A percentile compares a stretch with the other conserved stretches of the same genome.
phyloP scores from a whole-genome alignment of 139 green algal genomes.

The Gonium pectorale region DNA sequence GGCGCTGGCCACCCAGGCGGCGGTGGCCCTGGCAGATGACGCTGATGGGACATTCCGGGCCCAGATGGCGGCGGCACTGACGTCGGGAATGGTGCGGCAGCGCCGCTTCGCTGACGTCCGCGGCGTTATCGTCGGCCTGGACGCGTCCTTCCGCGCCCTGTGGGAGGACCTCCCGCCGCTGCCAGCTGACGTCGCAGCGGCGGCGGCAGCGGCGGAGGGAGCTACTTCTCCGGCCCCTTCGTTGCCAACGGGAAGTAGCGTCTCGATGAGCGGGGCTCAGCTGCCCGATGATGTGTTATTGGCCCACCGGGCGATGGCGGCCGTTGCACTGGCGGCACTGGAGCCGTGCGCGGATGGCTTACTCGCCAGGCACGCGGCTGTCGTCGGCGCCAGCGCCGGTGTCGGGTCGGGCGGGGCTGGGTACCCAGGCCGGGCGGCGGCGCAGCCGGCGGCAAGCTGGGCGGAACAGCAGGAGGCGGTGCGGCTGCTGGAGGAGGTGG shows the following conservation, averaged over 20 bases:
- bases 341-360: neutral
- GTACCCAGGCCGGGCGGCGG: neutral
- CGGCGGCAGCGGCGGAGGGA: neutral
- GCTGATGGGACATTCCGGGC: neutral
- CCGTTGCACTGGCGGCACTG: slow-evolving; percentile 1
- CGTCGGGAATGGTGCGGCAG: neutral
- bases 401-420: neutral
- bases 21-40: neutral
- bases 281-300: neutral
- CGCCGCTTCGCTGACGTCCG: neutral
- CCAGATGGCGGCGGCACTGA: neutral
- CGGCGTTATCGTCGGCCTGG: neutral
- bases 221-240: neutral
- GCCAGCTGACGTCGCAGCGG: neutral
- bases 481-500: slow-evolving; percentile 16
- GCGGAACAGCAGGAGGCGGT: neutral
- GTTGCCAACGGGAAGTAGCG: no score
- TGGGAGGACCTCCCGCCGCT: neutral
- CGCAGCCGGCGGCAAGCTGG: neutral
- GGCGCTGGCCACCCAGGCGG: neutral
- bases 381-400: neutral
- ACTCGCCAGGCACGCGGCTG: neutral
- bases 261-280: no score
- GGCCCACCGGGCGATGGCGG: slow-evolving; percentile 3
- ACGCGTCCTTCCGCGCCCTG: neutral